A percentile compares a stretch with the other conserved stretches of the same genome.
Conservation (phyloP, 2,329 filamentous ascomycete genomes). For the Pseudophaeomoniella oleicola region DNA sequence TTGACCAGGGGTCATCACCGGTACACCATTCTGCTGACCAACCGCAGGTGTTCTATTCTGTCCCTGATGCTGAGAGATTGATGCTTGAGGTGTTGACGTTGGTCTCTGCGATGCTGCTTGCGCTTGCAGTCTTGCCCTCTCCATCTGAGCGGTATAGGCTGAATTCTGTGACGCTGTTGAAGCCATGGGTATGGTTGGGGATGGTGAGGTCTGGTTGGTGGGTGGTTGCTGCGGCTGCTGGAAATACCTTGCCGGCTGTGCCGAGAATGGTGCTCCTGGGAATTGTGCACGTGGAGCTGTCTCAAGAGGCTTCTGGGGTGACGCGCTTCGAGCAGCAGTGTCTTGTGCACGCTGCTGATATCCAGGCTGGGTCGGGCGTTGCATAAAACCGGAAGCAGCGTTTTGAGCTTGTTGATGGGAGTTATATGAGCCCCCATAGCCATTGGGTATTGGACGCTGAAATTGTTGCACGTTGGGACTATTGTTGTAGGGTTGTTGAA, state of each 20-base stretch:
- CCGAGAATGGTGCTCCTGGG: neutral
- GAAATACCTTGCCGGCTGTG: neutral
- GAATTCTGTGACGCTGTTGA: neutral
- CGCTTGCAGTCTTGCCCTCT: neutral
- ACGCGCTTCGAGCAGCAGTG: constrained; percentile 3
- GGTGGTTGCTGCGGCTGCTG: neutral
- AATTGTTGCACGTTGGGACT: constrained; percentile 22
- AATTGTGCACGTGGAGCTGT: neutral
- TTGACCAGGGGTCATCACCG: too few relatives aligned
- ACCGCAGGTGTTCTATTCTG: neutral
- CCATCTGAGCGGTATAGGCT: neutral
- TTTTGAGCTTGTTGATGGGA: neutral
- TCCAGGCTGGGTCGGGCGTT: constrained; percentile 12
- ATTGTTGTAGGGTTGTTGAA: constrained; percentile 17
- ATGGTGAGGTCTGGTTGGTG: neutral
- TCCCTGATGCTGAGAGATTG: neutral
- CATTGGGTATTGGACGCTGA: constrained; percentile 24
- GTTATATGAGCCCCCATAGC: constrained; percentile 10
- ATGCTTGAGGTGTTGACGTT: neutral
- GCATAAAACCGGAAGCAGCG: constrained; percentile 7
- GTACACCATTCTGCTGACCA: neutral
- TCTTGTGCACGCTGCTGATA: constrained; percentile 16
- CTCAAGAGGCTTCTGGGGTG: neutral
- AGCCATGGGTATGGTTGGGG: neutral
- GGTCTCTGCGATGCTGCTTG: neutral